Conservation (phyloP, 169 alveolate genomes). For the Cryptosporidium sp. region DNA sequence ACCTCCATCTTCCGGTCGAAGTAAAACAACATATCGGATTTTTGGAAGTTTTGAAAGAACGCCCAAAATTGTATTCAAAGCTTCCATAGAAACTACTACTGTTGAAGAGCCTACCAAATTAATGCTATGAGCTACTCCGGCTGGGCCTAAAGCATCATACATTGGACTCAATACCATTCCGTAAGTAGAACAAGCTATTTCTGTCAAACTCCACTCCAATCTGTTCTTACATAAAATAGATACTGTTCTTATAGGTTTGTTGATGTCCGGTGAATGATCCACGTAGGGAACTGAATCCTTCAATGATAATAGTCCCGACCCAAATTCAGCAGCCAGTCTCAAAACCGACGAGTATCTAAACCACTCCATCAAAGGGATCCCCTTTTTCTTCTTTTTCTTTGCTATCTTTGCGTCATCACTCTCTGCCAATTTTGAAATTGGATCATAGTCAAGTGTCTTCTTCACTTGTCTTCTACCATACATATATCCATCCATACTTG, state of each 20-base stretch:
- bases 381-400: constrained; percentile 60
- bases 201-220: constrained; percentile 85
- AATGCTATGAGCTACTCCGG: constrained; percentile 73
- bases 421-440: constrained; percentile 60
- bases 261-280: constrained; percentile 68
- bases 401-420: constrained; percentile 50
- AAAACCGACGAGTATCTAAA: constrained; percentile 67
- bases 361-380: constrained; percentile 58
- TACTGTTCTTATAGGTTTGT: constrained; percentile 47
- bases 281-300: constrained; percentile 33
- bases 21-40: constrained; percentile 79
- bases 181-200: constrained; percentile 85
- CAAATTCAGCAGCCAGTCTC: constrained; percentile 50
- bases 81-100: constrained; percentile 65
- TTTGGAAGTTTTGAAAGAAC: constrained; percentile 69
- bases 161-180: constrained; percentile 86
- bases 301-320: constrained; percentile 56
- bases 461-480: constrained; percentile 59
- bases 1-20: constrained; percentile 76
- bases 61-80: constrained; percentile 19
- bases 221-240: constrained; percentile 51
- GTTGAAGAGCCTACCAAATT: constrained; percentile 64
- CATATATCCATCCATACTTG: constrained; percentile 47
- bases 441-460: constrained; percentile 43
- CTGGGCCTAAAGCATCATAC: constrained; percentile 84